Percentiles rank a stretch among this genome's conserved stretches.
Evolutionary conservation across 2,329 filamentous ascomycete species (phyloP).

Genomic region (Aspergillus piperis): DNA sequence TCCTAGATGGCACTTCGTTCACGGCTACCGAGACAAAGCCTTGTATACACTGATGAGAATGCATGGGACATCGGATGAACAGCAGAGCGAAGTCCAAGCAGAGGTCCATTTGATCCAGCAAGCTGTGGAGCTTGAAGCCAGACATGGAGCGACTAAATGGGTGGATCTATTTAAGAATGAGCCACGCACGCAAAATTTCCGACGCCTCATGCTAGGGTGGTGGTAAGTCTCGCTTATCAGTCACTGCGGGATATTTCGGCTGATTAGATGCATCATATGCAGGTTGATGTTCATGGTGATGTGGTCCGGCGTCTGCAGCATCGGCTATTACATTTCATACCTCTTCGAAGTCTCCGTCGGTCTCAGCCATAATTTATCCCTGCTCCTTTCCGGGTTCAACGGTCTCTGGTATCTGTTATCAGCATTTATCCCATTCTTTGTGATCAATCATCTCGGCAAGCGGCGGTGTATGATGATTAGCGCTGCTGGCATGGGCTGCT

Average conservation of each 20-base stretch:
- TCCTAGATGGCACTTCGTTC: constrained; percentile 55
- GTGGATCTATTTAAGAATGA: not conserved
- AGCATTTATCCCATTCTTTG: constrained; percentile 39
- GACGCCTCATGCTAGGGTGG: not conserved
- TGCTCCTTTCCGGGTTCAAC: constrained; percentile 9
- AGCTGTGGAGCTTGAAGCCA: not conserved
- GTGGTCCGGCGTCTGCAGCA: constrained; percentile 23
- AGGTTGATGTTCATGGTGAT: constrained; percentile 26
- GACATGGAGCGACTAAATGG: not conserved
- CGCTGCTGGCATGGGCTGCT: constrained; percentile 47
- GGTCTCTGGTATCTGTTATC: constrained; percentile 1
- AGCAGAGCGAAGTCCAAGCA: not conserved
- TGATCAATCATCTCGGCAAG: constrained; percentile 47
- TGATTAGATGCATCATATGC: not conserved
- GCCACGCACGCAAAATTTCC: not conserved
- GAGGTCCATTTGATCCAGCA: not conserved
- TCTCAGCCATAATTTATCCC: not conserved
- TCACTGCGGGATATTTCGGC: not conserved
- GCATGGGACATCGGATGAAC: not conserved
- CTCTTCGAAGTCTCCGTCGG: constrained; percentile 4
- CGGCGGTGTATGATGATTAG: constrained; percentile 42
- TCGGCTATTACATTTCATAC: constrained; percentile 15
- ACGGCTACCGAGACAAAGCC: constrained; percentile 49
- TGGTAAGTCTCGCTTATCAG: not conserved
- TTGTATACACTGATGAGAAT: constrained; percentile 13